These are phyloP conservation scores for Heterobasidion parviporum DNA, from an alignment of 1,284 basidiomycete genomes.

Conservation along the genomic window DNA sequence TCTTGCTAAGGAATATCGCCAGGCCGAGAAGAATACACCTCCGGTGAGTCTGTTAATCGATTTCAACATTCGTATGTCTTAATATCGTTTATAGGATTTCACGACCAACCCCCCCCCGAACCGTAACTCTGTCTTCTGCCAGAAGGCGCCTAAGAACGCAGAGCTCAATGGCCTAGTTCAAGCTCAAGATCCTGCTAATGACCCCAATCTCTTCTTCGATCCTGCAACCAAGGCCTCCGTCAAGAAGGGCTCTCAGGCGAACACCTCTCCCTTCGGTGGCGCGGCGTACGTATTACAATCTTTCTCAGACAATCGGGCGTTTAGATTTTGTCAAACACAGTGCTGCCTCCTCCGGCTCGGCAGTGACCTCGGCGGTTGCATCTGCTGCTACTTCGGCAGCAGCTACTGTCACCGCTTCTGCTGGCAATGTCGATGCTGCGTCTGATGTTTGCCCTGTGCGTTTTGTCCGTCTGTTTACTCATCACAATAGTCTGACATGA, in stretches of 20 bases:
- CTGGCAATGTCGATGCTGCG: neutral
- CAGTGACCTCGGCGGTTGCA: neutral
- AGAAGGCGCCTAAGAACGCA: conserved; percentile 28
- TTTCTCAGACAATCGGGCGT: too few species aligned
- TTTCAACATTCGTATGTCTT: neutral
- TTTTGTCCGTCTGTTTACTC: neutral
- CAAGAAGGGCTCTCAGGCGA: conserved; percentile 39
- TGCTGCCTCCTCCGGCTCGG: neutral
- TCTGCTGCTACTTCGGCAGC: neutral
- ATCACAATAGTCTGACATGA: neutral
- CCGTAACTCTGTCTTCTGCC: conserved; percentile 34
- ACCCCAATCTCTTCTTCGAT: conserved; percentile 46
- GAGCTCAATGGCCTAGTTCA: conserved; percentile 32
- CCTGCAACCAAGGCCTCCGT: conserved; percentile 37
- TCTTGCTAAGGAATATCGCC: conserved; percentile 47
- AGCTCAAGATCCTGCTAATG: conserved; percentile 32
- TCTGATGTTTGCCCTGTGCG: neutral
- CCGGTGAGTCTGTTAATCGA: conserved; percentile 27
- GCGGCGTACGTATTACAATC: neutral
- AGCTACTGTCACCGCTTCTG: neutral
- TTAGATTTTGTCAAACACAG: neutral
- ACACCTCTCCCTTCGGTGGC: conserved; percentile 40
- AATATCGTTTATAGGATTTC: conserved; percentile 33
- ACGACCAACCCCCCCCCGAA: conserved; percentile 38
- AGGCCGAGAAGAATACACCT: conserved; percentile 57